A percentile compares a stretch with the other conserved stretches of the same genome.
Evolutionary conservation across 2,329 filamentous ascomycete genomes (phyloP).

Genomic region (Aspergillus eucalypticola): DNA sequence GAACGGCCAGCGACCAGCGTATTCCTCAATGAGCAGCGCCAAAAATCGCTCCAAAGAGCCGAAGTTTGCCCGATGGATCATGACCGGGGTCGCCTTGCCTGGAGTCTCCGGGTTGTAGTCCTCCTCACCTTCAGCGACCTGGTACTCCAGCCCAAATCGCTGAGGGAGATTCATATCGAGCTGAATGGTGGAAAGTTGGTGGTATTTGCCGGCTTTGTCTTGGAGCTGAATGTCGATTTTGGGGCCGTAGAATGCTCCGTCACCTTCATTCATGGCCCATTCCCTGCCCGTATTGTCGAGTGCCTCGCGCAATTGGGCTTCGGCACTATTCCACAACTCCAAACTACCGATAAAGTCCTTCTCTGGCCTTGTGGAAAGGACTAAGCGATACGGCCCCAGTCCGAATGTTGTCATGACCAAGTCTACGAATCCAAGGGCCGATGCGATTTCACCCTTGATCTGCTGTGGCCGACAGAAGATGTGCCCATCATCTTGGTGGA

Average conservation of each 20-base stretch:
- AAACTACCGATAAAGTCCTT: conserved; percentile 75
- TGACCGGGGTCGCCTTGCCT: conserved; percentile 68
- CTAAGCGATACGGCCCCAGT: conserved; percentile 71
- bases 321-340: conserved; percentile 69
- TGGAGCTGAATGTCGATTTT: conserved; percentile 86
- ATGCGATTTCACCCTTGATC: conserved; percentile 71
- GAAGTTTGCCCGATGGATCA: conserved; percentile 82
- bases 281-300: conserved; percentile 63
- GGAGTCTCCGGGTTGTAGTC: conserved; percentile 46
- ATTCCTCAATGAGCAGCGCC: conserved; percentile 81
- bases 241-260: conserved; percentile 87
- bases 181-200: conserved; percentile 86
- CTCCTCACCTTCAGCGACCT: conserved; percentile 49
- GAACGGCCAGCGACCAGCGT: conserved; percentile 78
- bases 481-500: conserved; percentile 89
- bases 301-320: conserved; percentile 64
- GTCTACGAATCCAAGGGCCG: conserved; percentile 72
- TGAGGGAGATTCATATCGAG: conserved; percentile 87
- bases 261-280: conserved; percentile 76
- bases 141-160: conserved; percentile 75
- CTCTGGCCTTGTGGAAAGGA: conserved; percentile 74
- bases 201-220: conserved; percentile 79
- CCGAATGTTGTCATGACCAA: conserved; percentile 70
- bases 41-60: conserved; percentile 83
- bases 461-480: conserved; percentile 82